Base-by-base conservation (phyloP, 2,329 filamentous ascomycete genomes). In the Penicillium aurantiogriseum region DNA sequence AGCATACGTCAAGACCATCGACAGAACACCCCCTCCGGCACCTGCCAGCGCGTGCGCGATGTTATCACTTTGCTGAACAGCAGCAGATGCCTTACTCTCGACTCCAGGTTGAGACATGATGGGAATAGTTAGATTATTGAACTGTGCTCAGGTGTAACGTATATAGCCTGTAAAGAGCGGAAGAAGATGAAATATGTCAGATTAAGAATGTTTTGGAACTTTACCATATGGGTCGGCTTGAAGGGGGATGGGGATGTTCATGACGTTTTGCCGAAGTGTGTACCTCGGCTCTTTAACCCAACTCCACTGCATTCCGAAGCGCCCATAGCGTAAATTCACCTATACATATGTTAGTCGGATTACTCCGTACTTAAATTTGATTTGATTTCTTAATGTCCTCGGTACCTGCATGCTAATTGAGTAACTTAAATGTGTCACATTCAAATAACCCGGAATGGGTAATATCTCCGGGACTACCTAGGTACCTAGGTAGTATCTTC, bases 1-100 rank as follows among this genome's bases (percentile, higher is more conserved):
- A 47, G 31, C 82, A 62, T 84, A 95, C 87, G 94, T 99, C 76
- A 99, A 79, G 67, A 92, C 85, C 91, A 97, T 99, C 67, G 94
- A 96, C 58, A 97, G 80, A 57, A 99, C 88, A 59, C 94, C 94
- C 66, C 94, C 94, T 66, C 94, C 94, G 50, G 92, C 91, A 65
- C 93, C 93, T 56, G 92, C 91, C 58, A 97, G 85, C 60, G 93
- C 93, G 79, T 97, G 93, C 56, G 93, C 92, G 72, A 97, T 91
- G 81, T 97, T 97, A 82, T 97, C 93, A 73, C 92, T 94, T 71
- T 95, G 91, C 61, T 92, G 91, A 45, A 88, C 79, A 46, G 86
- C 84, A 45, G 87, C 80, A 66, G 88, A 88, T 55, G 81, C 70
- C 53, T 73, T 74, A 42, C 71, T 69, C 52, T 71, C 67, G 35